phyloP scores from a whole-genome alignment of 2,329 filamentous ascomycete genomes.

The Metarhizium album region DNA sequence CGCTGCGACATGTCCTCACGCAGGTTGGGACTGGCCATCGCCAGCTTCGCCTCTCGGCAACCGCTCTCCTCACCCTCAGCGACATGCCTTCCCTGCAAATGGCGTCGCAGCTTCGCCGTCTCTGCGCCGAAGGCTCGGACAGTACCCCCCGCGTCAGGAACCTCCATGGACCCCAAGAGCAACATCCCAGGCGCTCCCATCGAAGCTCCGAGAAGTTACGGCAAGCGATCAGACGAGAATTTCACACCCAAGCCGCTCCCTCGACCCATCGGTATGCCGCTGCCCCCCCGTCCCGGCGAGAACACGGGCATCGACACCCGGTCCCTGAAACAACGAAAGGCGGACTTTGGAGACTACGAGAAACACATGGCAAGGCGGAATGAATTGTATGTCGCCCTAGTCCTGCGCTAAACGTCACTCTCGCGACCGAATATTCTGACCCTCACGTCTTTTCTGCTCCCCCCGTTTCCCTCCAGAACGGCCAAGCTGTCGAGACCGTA shows the following conservation, averaged over 20 bases:
- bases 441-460: too few species aligned
- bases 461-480: conserved; percentile 44
- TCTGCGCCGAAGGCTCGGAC: conserved; percentile 25
- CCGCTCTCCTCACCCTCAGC: conserved; percentile 19
- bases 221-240: conserved; percentile 36
- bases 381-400: conserved; percentile 52
- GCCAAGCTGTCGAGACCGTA: conserved; percentile 76
- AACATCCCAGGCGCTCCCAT: conserved; percentile 36
- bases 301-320: conserved; percentile 70
- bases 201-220: conserved; percentile 49
- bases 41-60: conserved; percentile 11
- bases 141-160: conserved; percentile 25
- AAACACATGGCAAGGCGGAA: conserved; percentile 70
- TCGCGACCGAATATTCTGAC: background rate
- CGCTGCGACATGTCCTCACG: conserved; percentile 19
- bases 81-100: conserved; percentile 40
- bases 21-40: conserved; percentile 19
- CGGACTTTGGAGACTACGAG: conserved; percentile 77
- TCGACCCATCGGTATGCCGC: conserved; percentile 71
- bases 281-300: conserved; percentile 65
- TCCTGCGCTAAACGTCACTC: too few species aligned
- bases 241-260: conserved; percentile 50
- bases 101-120: conserved; percentile 35
- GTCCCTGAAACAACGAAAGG: conserved; percentile 54
- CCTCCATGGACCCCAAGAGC: conserved; percentile 26